A percentile compares a stretch with the other conserved stretches of the same genome.
These are phyloP conservation scores for Zygoascus hellenicus DNA, from an alignment of 1,139 yeast species.

Conservation along the genomic window DNA sequence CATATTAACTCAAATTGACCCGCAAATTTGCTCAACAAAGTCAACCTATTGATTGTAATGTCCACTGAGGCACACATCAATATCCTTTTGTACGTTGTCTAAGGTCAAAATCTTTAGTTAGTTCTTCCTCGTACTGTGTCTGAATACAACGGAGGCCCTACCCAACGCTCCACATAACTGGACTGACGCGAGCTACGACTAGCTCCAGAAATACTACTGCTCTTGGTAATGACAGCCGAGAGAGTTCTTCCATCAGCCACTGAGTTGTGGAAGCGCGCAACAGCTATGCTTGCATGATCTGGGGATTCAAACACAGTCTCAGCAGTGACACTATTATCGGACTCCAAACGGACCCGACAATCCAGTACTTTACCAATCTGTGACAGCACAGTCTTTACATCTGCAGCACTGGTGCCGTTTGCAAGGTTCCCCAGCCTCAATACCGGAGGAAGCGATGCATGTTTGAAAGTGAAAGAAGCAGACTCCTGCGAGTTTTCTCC, in stretches of 20 bases:
- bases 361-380: slow-evolving; percentile 23
- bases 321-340: slow-evolving; percentile 21
- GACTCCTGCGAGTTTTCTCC: no score
- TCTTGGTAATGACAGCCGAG: slow-evolving; percentile 21
- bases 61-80: no score
- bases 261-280: slow-evolving; percentile 24
- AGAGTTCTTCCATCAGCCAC: slow-evolving; percentile 28
- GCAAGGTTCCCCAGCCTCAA: slow-evolving; percentile 25
- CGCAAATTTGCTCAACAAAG: no score
- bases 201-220: slow-evolving; percentile 18
- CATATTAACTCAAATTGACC: no score
- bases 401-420: slow-evolving; percentile 27
- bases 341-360: slow-evolving; percentile 19
- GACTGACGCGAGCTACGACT: not conserved
- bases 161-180: slow-evolving; percentile 13
- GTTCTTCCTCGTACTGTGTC: slow-evolving; percentile 12
- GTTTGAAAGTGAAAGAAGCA: slow-evolving; percentile 19
- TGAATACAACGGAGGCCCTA: slow-evolving; percentile 24
- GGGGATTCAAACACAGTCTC: slow-evolving; percentile 25
- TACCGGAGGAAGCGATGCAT: slow-evolving; percentile 28
- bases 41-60: no score
- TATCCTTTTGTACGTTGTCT: no score
- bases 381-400: slow-evolving; percentile 25
- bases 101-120: not conserved
- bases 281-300: slow-evolving; percentile 21